Conservation (phyloP, 2,329 filamentous ascomycete species). For the Penicillium hordei region DNA sequence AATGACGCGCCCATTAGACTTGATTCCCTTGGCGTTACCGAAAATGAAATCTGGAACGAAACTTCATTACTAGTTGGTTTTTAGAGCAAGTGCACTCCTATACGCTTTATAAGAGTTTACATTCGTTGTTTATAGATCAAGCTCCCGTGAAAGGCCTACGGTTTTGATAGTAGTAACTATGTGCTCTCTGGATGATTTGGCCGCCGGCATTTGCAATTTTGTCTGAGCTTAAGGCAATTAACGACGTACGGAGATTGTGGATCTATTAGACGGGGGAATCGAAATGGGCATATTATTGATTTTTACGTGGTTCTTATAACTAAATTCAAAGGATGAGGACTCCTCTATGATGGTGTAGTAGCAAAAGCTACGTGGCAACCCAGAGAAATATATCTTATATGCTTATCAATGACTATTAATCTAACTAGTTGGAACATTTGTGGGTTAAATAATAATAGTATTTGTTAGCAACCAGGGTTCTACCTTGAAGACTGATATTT, state of each 20-base stretch:
- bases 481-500: too few species aligned
- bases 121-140: neutral
- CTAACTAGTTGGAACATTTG: too few species aligned
- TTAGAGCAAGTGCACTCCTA: neutral
- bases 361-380: too few species aligned
- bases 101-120: neutral
- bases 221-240: neutral
- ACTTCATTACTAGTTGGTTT: neutral
- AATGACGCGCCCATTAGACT: neutral
- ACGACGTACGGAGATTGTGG: neutral
- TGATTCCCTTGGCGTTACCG: neutral
- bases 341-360: neutral
- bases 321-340: neutral
- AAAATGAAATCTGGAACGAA: neutral
- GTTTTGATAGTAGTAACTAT: neutral
- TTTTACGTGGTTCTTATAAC: neutral
- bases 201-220: neutral
- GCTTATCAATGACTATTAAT: too few species aligned
- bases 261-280: neutral
- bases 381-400: too few species aligned
- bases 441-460: too few species aligned
- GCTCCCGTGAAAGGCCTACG: neutral
- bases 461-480: too few species aligned
- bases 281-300: neutral
- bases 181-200: neutral